Percentiles rank a stretch among this genome's conserved stretches.
Conservation (phyloP, 768 basidiomycete species). For the Scleroderma bovista region DNA sequence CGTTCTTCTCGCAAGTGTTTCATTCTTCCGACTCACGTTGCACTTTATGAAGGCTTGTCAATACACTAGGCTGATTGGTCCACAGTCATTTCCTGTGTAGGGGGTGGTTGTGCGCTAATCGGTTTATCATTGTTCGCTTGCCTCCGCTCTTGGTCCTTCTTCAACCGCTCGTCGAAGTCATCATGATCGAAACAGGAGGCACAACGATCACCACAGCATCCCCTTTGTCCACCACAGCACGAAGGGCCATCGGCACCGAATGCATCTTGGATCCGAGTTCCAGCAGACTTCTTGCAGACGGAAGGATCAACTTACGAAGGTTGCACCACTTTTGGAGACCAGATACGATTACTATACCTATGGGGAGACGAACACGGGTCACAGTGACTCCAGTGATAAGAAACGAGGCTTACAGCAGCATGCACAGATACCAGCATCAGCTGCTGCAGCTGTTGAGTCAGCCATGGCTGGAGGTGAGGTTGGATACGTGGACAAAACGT, state of each 20-base stretch:
- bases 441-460: slow-evolving; percentile 5
- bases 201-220: slow-evolving; percentile 25
- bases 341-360: slow-evolving; percentile 12
- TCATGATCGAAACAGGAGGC: slow-evolving; percentile 25
- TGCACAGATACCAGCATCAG: slow-evolving; percentile 2
- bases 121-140: slow-evolving; percentile 4
- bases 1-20: too few species aligned
- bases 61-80: background rate
- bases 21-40: background rate
- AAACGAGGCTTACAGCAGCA: slow-evolving; percentile 19
- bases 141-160: slow-evolving; percentile 16
- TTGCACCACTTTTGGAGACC: slow-evolving; percentile 20
- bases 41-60: background rate
- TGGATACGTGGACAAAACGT: background rate
- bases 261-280: slow-evolving; percentile 7
- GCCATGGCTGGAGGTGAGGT: slow-evolving; percentile 10
- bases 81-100: slow-evolving; percentile 14
- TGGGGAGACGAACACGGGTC: background rate
- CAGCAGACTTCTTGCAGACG: background rate
- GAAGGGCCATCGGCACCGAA: slow-evolving; percentile 13
- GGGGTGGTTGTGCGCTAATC: slow-evolving; percentile 19
- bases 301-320: slow-evolving; percentile 14
- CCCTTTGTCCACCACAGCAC: slow-evolving; percentile 23
- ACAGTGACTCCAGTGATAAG: background rate
- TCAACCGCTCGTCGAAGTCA: slow-evolving; percentile 26